Conservation (phyloP, 1,284 basidiomycete genomes). For the Pseudomicrostroma phylloplanum region DNA sequence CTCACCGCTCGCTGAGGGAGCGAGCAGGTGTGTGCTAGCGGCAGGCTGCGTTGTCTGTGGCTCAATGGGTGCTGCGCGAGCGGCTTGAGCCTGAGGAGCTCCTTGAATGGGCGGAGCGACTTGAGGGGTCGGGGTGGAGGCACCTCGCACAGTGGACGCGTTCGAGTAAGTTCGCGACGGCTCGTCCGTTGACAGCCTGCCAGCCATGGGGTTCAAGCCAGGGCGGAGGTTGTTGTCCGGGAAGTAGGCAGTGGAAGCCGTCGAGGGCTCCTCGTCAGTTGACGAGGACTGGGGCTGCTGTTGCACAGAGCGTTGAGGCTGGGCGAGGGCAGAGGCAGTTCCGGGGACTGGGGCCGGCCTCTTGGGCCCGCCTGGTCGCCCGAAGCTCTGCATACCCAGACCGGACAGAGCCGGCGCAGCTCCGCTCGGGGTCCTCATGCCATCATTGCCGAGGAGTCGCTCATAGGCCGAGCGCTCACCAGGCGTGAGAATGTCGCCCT, state of each 20-base stretch:
- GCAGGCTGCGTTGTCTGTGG: background rate
- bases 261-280: too few species aligned
- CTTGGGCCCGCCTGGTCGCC: background rate
- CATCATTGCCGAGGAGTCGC: constrained; percentile 3
- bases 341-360: background rate
- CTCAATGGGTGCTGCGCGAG: too few species aligned
- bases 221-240: constrained; percentile 1
- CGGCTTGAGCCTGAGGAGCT: too few species aligned
- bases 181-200: too few species aligned
- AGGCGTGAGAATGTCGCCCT: constrained; percentile 28
- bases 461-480: constrained; percentile 31
- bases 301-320: constrained; percentile 8
- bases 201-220: background rate
- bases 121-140: too few species aligned
- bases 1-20: too few species aligned
- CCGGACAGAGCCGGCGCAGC: background rate
- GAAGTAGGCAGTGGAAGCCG: constrained; percentile 5
- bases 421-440: background rate
- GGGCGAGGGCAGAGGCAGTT: constrained; percentile 8
- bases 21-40: background rate
- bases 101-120: too few species aligned
- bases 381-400: background rate
- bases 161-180: too few species aligned
- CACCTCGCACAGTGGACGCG: too few species aligned
- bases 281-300: too few species aligned